Evolutionary conservation across 2,329 filamentous ascomycete species (phyloP).

Genomic region (Pseudogymnoascus destructans): DNA sequence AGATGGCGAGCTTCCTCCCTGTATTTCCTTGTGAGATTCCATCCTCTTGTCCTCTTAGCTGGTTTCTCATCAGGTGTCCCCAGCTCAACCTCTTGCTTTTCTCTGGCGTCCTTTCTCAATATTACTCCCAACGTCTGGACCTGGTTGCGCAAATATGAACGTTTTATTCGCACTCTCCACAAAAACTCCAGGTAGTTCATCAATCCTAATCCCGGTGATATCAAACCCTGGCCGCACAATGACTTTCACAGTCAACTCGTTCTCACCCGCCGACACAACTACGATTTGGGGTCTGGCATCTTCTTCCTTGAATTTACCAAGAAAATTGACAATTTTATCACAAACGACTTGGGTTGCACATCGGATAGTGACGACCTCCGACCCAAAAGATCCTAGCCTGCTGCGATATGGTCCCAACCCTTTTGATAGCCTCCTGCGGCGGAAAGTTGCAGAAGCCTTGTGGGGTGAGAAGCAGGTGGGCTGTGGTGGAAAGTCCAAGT

Average conservation of each 20-base stretch:
- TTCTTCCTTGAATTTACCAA: neutral
- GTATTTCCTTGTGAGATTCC: neutral
- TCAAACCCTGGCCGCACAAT: neutral
- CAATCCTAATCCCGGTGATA: neutral
- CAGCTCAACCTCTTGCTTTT: neutral
- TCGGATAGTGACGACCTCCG: neutral
- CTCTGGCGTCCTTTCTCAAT: neutral
- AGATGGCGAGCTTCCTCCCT: neutral
- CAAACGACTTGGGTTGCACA: neutral
- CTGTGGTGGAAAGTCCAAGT: neutral
- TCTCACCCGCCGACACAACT: neutral
- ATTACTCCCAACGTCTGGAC: neutral
- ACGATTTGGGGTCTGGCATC: neutral
- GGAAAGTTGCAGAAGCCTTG: neutral
- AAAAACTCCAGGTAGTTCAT: neutral
- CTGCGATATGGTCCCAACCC: too few species aligned
- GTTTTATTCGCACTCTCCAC: neutral
- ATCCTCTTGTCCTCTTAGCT: neutral
- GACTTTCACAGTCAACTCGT: neutral
- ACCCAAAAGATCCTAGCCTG: neutral
- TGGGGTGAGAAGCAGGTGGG: neutral
- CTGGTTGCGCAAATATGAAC: neutral
- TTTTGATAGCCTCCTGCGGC: neutral
- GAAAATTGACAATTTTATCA: neutral
- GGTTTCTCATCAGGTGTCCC: neutral